Conservation (phyloP, 176 grass and related monocot species). For the Avena eriantha region DNA sequence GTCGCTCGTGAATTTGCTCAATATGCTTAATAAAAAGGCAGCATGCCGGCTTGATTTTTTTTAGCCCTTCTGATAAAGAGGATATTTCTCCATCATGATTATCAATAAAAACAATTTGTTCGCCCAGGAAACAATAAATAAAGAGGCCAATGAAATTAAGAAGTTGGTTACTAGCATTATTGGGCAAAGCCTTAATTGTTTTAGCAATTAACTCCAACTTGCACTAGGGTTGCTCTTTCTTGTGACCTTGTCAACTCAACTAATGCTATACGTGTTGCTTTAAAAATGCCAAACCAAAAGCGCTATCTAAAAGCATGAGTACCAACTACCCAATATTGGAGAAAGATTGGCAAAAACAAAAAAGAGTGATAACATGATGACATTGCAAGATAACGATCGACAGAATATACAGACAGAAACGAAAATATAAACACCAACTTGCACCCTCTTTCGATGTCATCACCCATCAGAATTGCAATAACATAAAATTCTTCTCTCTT, state of each 20-base stretch:
- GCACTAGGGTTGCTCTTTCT: constrained; percentile 17
- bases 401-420: constrained; percentile 34
- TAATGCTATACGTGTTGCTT: neutral
- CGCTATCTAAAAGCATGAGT: constrained; percentile 35
- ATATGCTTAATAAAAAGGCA: no score
- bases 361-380: constrained; percentile 51
- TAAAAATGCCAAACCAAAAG: constrained; percentile 26
- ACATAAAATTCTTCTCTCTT: constrained; percentile 25
- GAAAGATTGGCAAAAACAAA: constrained; percentile 40
- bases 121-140: neutral
- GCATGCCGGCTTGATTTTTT: no score
- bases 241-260: constrained; percentile 27
- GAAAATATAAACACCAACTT: constrained; percentile 43
- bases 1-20: no score
- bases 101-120: no score
- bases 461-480: constrained; percentile 45
- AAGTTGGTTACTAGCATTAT: neutral
- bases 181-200: neutral
- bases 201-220: constrained; percentile 3
- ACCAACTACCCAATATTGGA: constrained; percentile 38
- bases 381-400: constrained; percentile 55
- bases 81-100: no score
- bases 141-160: constrained; percentile 8
- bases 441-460: constrained; percentile 44
- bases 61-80: no score